Conservation (phyloP, 2,329 filamentous ascomycete species). For the Cryphonectria radicalis region DNA sequence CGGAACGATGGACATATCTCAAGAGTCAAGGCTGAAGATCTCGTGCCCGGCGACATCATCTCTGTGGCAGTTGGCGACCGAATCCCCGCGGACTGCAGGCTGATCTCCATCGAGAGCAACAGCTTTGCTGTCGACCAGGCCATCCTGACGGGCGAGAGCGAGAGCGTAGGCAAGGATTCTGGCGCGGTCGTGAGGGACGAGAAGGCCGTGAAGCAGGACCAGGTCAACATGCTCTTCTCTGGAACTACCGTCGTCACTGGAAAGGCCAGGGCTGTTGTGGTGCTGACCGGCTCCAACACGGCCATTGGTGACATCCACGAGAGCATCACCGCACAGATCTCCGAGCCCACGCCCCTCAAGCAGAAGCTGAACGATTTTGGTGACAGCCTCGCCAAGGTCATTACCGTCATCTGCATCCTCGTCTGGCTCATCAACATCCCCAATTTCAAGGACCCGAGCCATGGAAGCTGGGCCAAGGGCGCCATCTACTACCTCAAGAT, state of each 20-base stretch:
- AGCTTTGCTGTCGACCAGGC: conserved; percentile 97
- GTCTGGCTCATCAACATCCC: conserved; percentile 99
- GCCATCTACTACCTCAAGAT: conserved; percentile 99
- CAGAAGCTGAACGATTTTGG: conserved; percentile 99
- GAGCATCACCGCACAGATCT: conserved; percentile 97
- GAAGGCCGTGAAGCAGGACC: conserved; percentile 94
- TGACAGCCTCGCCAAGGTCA: conserved; percentile 94
- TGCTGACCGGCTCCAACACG: conserved; percentile 84
- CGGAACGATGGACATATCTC: conserved; percentile 77
- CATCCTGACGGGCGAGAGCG: conserved; percentile 94
- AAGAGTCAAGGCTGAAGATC: conserved; percentile 90
- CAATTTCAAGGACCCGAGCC: conserved; percentile 93
- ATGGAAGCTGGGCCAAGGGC: conserved; percentile 93
- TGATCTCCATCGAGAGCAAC: conserved; percentile 92
- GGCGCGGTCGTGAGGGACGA: conserved; percentile 69
- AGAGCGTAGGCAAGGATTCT: conserved; percentile 89
- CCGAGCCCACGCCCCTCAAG: conserved; percentile 94
- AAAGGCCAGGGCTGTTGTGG: conserved; percentile 88
- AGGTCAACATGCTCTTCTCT: conserved; percentile 97
- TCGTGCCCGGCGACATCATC: conserved; percentile 93
- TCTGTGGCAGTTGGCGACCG: conserved; percentile 88
- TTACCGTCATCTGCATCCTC: conserved; percentile 92
- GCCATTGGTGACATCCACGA: conserved; percentile 99
- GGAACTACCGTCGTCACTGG: conserved; percentile 97
- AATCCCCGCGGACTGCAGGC: conserved; percentile 90